Evolutionary conservation across 2,329 filamentous ascomycete species (phyloP), one percentile per base, ranked within the genome.

Genomic region (Fusarium falciforme): DNA sequence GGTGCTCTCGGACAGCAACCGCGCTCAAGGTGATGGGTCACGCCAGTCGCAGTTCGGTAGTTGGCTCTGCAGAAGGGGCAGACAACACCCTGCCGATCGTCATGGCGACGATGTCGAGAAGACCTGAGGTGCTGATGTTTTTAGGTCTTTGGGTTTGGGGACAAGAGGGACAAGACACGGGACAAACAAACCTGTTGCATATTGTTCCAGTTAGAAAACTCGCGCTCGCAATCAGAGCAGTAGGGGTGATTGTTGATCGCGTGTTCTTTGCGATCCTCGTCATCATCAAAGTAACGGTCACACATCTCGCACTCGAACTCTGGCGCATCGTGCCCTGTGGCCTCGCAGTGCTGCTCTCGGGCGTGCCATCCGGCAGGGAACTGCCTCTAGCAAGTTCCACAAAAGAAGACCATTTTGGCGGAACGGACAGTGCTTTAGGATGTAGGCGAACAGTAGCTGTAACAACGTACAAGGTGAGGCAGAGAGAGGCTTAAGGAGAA

Each of bases 21-120:
- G 1, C 75, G 80, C 71, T 93, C 91, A 1, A 92, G 79, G 70
- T 93, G 89, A 76, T 90, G 83, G 0, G 82, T 77, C 6, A 92
- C 72, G 5, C 89, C 90, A 1, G 86, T 88, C 2, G 89, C 88
- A 0, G 87, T 86, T 11, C 84, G 80, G 69, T 84, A 89, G 4
- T 10, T 31, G 3, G 55, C 67, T 38, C 82, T 77, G 80, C 91
- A 93, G 75, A 89, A 92, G 0, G 87, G 90, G 60, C 91, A 93
- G 0, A 47, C 82, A 82, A 75, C 27, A 1, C 29, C 54, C 10
- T 5, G 14, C 4, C 1, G 29, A 29, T 12, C 47, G 5, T 3
- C 10, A 11, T 16, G 7, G 8, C n/a, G 44, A 9, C 42, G 16
- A 6, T 63, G 61, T 0, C 22, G 38, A 7, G 8, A 31, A 2